These are phyloP conservation scores for Auriscalpium vulgare DNA, from an alignment of 768 basidiomycete genomes.

Conservation along the genomic window DNA sequence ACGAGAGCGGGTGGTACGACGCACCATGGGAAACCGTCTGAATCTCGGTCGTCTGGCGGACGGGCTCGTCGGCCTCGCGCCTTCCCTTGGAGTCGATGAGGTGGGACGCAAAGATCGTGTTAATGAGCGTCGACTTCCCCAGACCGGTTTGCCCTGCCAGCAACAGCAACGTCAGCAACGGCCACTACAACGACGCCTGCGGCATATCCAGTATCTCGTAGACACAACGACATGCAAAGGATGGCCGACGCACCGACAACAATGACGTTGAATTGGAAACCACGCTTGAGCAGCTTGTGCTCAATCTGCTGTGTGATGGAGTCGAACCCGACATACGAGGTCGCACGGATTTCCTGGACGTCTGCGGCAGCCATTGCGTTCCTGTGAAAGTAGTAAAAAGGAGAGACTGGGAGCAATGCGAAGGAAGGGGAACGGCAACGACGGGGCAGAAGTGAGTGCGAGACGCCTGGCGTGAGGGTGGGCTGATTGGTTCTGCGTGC, in stretches of 20 bases:
- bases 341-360: constrained; percentile 75
- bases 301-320: constrained; percentile 96
- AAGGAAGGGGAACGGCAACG: background rate
- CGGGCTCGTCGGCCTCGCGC: constrained; percentile 76
- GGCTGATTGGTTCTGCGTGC: background rate
- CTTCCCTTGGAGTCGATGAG: constrained; percentile 97
- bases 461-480: background rate
- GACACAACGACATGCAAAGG: constrained; percentile 1
- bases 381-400: background rate
- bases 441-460: background rate
- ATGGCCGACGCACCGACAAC: constrained; percentile 67
- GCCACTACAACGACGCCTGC: background rate
- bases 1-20: constrained; percentile 20
- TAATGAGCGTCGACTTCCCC: constrained; percentile 97
- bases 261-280: constrained; percentile 99
- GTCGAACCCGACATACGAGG: constrained; percentile 96
- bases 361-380: constrained; percentile 13
- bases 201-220: background rate
- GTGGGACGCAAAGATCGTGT: constrained; percentile 98
- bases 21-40: constrained; percentile 89
- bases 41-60: constrained; percentile 95
- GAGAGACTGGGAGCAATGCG: background rate
- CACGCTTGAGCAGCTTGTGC: constrained; percentile 97
- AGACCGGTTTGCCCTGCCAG: constrained; percentile 86
- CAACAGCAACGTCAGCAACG: background rate